A percentile compares a stretch with the other conserved stretches of the same genome.
These are phyloP conservation scores for Acer saccharum DNA, from an alignment of 345 rosid species.

Conservation along the genomic window DNA sequence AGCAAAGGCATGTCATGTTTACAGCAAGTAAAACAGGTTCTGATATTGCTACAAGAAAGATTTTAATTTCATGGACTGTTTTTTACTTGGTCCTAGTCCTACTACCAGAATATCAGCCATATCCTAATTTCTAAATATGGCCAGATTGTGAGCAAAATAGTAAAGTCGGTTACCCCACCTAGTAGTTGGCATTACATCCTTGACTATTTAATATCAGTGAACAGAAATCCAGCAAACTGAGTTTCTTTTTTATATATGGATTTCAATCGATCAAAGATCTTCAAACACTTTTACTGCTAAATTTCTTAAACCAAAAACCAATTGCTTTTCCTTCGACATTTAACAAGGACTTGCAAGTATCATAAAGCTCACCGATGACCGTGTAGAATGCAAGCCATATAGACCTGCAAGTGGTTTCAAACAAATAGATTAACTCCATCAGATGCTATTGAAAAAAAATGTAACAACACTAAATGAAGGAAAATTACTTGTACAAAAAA, in stretches of 20 bases:
- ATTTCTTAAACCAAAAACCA: neutral
- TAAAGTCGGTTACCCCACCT: neutral
- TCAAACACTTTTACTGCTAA: neutral
- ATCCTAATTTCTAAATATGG: neutral
- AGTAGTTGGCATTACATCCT: neutral
- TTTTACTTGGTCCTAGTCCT: neutral
- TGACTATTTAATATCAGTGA: neutral
- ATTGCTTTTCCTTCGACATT: neutral
- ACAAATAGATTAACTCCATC: constrained; percentile 15
- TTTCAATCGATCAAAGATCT: neutral
- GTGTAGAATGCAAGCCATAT: constrained; percentile 88
- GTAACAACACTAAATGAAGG: too few relatives aligned
- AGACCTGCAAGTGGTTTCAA: constrained; percentile 60
- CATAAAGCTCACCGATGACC: constrained; percentile 65
- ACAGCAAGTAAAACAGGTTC: neutral
- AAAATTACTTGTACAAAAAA: too few relatives aligned
- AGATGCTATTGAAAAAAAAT: neutral
- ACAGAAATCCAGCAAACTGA: neutral
- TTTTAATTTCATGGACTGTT: neutral
- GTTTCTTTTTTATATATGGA: neutral
- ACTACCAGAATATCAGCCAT: neutral
- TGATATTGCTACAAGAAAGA: neutral
- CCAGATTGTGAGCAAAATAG: neutral
- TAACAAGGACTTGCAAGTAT: neutral
- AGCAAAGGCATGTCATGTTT: neutral